Evolutionary conservation across 192 early-diverging fungal species (phyloP), one percentile per base, ranked within the genome.

Genomic region (Rhizophagus prolifer): DNA sequence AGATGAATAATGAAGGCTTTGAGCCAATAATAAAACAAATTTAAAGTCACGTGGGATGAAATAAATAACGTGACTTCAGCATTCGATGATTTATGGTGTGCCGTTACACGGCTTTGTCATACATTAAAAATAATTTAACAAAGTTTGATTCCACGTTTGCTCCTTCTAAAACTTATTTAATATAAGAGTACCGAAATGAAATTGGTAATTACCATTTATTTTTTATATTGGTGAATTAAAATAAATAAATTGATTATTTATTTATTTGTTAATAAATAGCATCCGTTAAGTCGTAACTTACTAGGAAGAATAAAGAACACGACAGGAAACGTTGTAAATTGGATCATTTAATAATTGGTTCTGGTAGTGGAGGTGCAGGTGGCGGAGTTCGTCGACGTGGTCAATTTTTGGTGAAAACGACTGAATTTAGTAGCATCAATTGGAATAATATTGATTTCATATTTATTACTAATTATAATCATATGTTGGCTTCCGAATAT

Each of bases 401-500:
- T 76, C 59, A 82, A 58, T 82, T 82, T 58, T 54, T 82, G 46
- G 81, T 85, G 58, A 75, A 85, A 30, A 76, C 82, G 16, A 82
- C 85, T 23, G 85, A 86, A 59, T 84, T 90, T 74, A 82, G 78
- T 70, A 81, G 87, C 16, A 81, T 93, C 14, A 90, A 92, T 82
- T 85, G 91, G 78, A 85, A 83, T 62, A 82, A 82, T 0, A 88
- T 96, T 16, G 93, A 95, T 81, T 86, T 91, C 74, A 85, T 96
- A 25, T 80, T 96, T 3, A 81, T 96, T 34, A 88, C 91, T 58
- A 92, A 93, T 82, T 87, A 87, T 78, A 88, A 91, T 69, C 87
- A 93, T 68, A 90, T 92, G 85, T 81, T 91, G 26, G 89, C 91
- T 61, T 82, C 93, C 1, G 94, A 95, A 58, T 95, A 92, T 84